Conservation (phyloP, 495 filamentous ascomycete species). For the Podospora tetraspora region DNA sequence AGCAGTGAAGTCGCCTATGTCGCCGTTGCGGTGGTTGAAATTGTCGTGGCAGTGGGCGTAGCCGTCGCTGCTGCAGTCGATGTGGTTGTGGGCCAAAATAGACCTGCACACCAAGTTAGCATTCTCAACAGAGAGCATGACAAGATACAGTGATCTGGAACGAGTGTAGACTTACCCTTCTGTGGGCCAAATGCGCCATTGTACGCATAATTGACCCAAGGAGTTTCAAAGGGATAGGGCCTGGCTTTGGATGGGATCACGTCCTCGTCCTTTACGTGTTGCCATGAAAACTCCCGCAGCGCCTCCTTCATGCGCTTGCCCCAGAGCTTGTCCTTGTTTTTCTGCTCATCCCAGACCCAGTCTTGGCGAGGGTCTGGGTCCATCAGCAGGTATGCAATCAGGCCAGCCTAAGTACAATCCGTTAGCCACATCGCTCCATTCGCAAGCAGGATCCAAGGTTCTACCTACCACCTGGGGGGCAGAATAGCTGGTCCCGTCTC, state of each 20-base stretch:
- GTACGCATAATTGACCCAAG: neutral
- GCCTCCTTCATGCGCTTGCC: neutral
- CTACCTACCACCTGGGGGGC: no score
- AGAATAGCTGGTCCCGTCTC: no score
- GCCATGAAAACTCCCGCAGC: neutral
- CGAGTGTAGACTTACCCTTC: neutral
- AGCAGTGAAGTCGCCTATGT: no score
- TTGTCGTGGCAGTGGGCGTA: no score
- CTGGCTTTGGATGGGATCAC: accelerated
- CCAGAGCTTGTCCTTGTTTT: neutral
- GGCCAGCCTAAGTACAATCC: neutral
- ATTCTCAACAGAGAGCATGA: neutral
- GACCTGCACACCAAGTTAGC: neutral
- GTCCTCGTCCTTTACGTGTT: neutral
- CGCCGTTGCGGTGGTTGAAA: neutral
- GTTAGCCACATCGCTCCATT: neutral
- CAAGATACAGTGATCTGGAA: neutral
- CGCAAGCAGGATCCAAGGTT: no score
- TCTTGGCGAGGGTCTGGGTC: neutral
- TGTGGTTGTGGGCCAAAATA: neutral
- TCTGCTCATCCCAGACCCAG: neutral
- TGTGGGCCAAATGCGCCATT: neutral
- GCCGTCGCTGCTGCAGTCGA: neutral
- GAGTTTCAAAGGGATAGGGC: neutral
- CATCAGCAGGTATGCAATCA: neutral